Evolutionary conservation across 805 yeast species (phyloP).

Genomic region (Candida ipomoeae): DNA sequence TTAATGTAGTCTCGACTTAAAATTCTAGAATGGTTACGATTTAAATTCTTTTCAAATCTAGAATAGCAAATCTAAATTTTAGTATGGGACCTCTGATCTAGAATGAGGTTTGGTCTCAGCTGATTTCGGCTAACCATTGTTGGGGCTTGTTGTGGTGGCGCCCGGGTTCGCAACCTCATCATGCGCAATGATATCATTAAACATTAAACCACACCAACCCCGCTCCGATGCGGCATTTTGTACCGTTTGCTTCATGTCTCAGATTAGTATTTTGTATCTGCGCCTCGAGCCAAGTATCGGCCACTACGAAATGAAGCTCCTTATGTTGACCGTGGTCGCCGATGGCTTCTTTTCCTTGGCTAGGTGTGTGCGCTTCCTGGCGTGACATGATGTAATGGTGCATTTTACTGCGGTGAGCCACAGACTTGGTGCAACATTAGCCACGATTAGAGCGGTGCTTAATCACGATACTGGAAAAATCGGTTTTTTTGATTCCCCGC

Average conservation of each 20-base stretch:
- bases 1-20: too few species aligned
- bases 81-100: too few species aligned
- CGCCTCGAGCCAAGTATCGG: not conserved
- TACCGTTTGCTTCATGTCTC: not conserved
- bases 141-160: not conserved
- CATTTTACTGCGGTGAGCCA: not conserved
- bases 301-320: not conserved
- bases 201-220: not conserved
- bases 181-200: constrained; percentile 2
- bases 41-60: too few species aligned
- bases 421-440: not conserved
- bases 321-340: too few species aligned
- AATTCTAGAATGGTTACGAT: too few species aligned
- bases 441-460: not conserved
- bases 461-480: not conserved
- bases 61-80: too few species aligned
- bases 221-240: not conserved
- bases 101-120: too few species aligned
- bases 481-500: too few species aligned
- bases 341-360: not conserved
- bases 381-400: not conserved
- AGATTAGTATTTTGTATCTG: not conserved
- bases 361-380: not conserved
- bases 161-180: not conserved
- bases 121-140: not conserved